A percentile compares a stretch with the other conserved stretches of the same genome.
These are phyloP conservation scores for Hibiscus tridactylites DNA, from an alignment of 345 rosid species.

Conservation along the genomic window DNA sequence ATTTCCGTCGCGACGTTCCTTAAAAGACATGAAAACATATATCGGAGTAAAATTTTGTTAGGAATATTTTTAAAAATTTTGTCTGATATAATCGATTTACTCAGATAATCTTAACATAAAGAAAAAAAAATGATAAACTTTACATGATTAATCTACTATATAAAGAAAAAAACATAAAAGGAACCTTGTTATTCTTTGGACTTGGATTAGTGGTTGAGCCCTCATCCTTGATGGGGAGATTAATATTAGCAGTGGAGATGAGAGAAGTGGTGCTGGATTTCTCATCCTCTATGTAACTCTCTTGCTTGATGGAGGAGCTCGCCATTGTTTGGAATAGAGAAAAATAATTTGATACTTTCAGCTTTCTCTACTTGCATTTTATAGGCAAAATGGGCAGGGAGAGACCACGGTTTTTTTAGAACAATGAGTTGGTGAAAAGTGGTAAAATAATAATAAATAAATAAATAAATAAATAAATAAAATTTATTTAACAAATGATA, in stretches of 20 bases:
- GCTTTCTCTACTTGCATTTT: background rate
- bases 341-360: background rate
- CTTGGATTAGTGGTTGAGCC: background rate
- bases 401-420: background rate
- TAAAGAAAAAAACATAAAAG: background rate
- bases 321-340: conserved; percentile 1
- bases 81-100: background rate
- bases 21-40: background rate
- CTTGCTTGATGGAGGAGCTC: background rate
- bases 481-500: background rate
- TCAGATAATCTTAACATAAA: background rate
- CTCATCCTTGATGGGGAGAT: background rate
- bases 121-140: background rate
- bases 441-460: background rate
- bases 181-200: background rate
- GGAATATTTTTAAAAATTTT: background rate
- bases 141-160: background rate
- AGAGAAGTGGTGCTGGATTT: background rate
- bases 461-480: too few species aligned
- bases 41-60: background rate
- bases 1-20: background rate
- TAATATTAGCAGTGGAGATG: background rate
- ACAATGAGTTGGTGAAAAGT: background rate
- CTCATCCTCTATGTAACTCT: background rate
- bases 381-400: background rate